Conservation (phyloP, 805 yeast genomes). For the Lachancea meyersii region DNA sequence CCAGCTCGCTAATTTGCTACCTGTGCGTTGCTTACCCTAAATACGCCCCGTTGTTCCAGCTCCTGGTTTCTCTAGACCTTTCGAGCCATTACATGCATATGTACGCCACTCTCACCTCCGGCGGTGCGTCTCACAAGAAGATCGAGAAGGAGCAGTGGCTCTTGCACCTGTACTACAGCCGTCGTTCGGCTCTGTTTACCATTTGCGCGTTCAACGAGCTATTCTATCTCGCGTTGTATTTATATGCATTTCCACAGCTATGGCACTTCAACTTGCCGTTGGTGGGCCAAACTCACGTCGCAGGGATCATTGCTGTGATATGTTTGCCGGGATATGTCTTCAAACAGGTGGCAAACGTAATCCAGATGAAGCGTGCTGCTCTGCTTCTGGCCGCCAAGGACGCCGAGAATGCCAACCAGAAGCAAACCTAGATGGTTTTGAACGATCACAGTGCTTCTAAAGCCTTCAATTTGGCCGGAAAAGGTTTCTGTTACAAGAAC, state of each 20-base stretch:
- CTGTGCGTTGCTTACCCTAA: conserved; percentile 73
- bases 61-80: conserved; percentile 75
- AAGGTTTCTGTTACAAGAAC: too few relatives aligned
- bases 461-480: too few relatives aligned
- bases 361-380: conserved; percentile 86
- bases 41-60: conserved; percentile 56
- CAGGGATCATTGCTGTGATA: conserved; percentile 49
- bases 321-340: conserved; percentile 84
- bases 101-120: conserved; percentile 85
- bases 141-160: conserved; percentile 68
- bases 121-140: conserved; percentile 77
- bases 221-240: conserved; percentile 83
- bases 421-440: not conserved
- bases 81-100: conserved; percentile 97
- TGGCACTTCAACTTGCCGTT: conserved; percentile 15
- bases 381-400: conserved; percentile 71
- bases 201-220: conserved; percentile 93
- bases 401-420: conserved; percentile 32
- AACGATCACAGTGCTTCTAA: not conserved
- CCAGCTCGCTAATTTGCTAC: conserved; percentile 85
- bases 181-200: conserved; percentile 71
- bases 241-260: conserved; percentile 51
- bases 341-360: conserved; percentile 83
- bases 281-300: conserved; percentile 44
- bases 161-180: conserved; percentile 79